These are phyloP conservation scores for Backusella luteola DNA, from an alignment of 192 early-diverging fungal genomes.

Conservation along the genomic window DNA sequence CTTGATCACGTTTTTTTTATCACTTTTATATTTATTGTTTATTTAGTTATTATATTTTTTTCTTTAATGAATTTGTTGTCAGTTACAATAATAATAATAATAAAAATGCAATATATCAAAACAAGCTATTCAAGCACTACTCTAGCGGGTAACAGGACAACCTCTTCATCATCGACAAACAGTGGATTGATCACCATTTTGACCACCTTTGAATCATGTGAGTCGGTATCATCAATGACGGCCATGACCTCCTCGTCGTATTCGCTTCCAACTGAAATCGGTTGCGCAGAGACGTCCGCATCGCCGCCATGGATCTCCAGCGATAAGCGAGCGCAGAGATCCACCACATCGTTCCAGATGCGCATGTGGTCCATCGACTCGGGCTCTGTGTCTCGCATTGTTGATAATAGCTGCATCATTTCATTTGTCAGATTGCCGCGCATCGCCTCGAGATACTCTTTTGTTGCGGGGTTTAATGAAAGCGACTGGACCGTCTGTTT, in stretches of 20 bases:
- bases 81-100: background rate
- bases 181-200: slow-evolving; percentile 30
- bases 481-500: slow-evolving; percentile 39
- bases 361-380: slow-evolving; percentile 7
- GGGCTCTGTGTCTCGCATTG: slow-evolving; percentile 1
- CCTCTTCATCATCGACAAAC: slow-evolving; percentile 37
- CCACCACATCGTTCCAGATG: slow-evolving; percentile 23
- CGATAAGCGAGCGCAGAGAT: slow-evolving; percentile 21
- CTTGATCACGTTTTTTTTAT: background rate
- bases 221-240: slow-evolving; percentile 13
- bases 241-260: slow-evolving; percentile 37
- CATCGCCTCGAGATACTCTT: slow-evolving; percentile 33
- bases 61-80: background rate
- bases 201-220: slow-evolving; percentile 24
- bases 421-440: slow-evolving; percentile 13
- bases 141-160: slow-evolving; percentile 28
- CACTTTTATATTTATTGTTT: background rate
- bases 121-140: slow-evolving; percentile 26
- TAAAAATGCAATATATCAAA: background rate
- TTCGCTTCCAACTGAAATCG: slow-evolving; percentile 24
- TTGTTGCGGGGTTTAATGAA: slow-evolving; percentile 35
- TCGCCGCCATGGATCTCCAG: slow-evolving; percentile 38
- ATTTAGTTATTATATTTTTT: background rate
- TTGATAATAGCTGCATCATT: background rate
- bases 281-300: slow-evolving; percentile 33